Evolutionary conservation across 2,329 filamentous ascomycete genomes (phyloP).

Genomic region (Cytospora mali): DNA sequence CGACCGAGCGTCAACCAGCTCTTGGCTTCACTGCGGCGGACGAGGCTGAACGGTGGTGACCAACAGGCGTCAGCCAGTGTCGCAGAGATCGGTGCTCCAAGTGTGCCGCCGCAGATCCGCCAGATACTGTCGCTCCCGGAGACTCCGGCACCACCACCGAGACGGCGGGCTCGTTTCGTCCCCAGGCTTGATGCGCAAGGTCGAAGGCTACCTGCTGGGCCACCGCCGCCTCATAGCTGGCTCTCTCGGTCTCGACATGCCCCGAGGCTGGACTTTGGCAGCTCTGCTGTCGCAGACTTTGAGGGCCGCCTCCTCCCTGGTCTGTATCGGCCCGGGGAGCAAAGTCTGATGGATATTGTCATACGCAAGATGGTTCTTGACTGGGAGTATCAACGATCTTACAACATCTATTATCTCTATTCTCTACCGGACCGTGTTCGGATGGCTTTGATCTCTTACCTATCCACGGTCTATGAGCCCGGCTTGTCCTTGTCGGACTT

Average conservation of each 20-base stretch:
- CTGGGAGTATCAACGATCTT: conserved; percentile 58
- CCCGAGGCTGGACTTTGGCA: conserved; percentile 22
- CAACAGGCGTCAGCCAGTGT: conserved; percentile 28
- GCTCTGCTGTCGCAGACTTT: conserved; percentile 1
- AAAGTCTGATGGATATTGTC: conserved; percentile 55
- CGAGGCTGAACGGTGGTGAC: conserved; percentile 37
- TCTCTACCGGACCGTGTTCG: conserved; percentile 57
- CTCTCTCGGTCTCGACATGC: conserved; percentile 40
- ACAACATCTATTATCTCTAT: conserved; percentile 60
- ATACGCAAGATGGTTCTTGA: conserved; percentile 54
- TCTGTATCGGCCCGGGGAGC: conserved; percentile 45
- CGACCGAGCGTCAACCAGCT: conserved; percentile 60
- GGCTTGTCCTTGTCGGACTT: conserved; percentile 56
- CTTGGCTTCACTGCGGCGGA: conserved; percentile 58
- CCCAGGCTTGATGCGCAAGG: conserved; percentile 50
- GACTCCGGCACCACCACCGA: conserved; percentile 53
- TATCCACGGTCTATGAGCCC: conserved; percentile 47
- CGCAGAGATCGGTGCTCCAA: conserved; percentile 43
- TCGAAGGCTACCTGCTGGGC: conserved; percentile 58
- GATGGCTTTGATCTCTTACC: conserved; percentile 52
- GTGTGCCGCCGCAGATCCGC: conserved; percentile 61
- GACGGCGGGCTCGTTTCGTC: conserved; percentile 47
- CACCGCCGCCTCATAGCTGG: conserved; percentile 63
- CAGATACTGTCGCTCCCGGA: conserved; percentile 60
- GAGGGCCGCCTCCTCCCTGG: conserved; percentile 44